Evolutionary conservation across 371 early-diverging fungal species (phyloP), one percentile per base, ranked within the genome.

Genomic region (Syncephalastrum monosporum): DNA sequence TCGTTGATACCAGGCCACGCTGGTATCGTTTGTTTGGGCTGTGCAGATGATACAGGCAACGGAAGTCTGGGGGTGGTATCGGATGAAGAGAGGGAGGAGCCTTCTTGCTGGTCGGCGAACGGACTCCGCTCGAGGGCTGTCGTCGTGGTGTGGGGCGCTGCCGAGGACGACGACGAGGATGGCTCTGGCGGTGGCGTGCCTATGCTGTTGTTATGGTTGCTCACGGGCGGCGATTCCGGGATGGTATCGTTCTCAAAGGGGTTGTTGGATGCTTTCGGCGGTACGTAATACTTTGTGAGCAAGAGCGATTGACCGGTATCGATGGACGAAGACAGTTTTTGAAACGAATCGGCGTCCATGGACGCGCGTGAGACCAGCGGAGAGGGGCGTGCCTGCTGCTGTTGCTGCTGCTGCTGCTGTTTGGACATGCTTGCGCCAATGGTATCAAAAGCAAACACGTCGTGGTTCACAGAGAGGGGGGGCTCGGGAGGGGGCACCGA

Each of bases 211-310:
- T 23, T 17, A 13, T 23, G 8, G 24, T 29, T 38, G 45, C 25
- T 59, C 23, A 25, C 24, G 45, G 17, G 16, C 42, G 54, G 46
- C 15, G 56, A 50, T 46, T 60, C 60, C 6, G 48, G 56, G 4
- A 48, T 44, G 5, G 52, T 33, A 4, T 57, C 62, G 21, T 55
- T 59, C 4, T 64, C 68, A 50, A 64, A 60, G 0, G 61, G 64
- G 10, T 61, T 63, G 10, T 65, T 48, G 53, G 74, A 57, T 14
- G 63, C 61, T 50, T 64, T 55, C 15, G 62, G 62, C 4, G 77
- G 70, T 19, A 71, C 69, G 53, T 74, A 74, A 29, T 69, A 65
- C 23, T 77, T 68, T 15, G 77, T 77, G 33, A 77, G 45, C 19
- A 77, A 48, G 13, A 77, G 45, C 5, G 70, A 63, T 51, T 77